Conservation (phyloP, 2,329 filamentous ascomycete genomes). For the Emericellopsis atlantica region DNA sequence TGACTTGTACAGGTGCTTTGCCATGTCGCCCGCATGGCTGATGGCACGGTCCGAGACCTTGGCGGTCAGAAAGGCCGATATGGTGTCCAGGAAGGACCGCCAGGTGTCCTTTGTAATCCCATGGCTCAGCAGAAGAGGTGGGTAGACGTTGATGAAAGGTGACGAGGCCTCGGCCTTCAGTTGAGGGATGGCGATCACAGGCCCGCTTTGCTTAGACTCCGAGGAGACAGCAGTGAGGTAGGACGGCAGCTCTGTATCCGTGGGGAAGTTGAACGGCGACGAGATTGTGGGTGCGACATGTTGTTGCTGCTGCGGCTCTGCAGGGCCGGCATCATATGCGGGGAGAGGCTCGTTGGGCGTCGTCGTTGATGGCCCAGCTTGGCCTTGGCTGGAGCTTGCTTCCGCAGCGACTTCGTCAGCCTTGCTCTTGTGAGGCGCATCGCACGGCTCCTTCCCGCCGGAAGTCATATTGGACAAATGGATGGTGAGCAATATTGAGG, state of each 20-base stretch:
- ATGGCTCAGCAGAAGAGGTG: constrained; percentile 23
- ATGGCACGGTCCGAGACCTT: constrained; percentile 29
- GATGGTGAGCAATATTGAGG: no score
- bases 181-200: constrained; percentile 27
- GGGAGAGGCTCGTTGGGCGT: no score
- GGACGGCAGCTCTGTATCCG: constrained; percentile 9
- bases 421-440: no score
- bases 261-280: constrained; percentile 21
- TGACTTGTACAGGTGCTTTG: constrained; percentile 17
- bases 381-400: no score
- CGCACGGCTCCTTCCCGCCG: no score
- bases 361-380: not conserved
- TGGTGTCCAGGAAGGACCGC: constrained; percentile 21
- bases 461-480: no score
- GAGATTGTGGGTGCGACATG: constrained; percentile 12
- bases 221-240: constrained; percentile 5
- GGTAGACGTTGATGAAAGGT: no score
- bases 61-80: constrained; percentile 32
- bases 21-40: constrained; percentile 27
- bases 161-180: constrained; percentile 15
- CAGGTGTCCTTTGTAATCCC: constrained; percentile 22
- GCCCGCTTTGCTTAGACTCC: constrained; percentile 6
- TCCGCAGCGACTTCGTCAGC: no score
- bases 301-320: no score
- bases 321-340: no score